Percentiles rank a stretch among this genome's conserved stretches.
Evolutionary conservation across 768 basidiomycete species (phyloP).

Genomic region (Rhodosporidiobolus odoratus): DNA sequence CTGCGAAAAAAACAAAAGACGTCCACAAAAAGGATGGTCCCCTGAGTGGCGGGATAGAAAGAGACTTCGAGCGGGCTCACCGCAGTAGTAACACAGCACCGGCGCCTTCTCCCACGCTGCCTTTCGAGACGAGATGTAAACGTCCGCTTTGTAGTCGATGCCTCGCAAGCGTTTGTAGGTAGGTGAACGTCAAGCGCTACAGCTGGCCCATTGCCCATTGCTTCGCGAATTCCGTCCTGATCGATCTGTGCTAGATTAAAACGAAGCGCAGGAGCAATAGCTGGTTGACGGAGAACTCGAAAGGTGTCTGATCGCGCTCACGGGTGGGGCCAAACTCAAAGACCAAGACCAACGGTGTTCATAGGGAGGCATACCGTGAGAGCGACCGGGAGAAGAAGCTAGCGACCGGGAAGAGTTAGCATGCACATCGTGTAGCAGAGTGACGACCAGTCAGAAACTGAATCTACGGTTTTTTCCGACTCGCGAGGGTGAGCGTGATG

Average conservation of each 20-base stretch:
- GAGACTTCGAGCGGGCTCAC: not conserved
- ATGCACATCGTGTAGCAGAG: no score
- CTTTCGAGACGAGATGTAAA: not conserved
- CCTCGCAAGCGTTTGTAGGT: not conserved
- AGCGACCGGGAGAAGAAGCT: no score
- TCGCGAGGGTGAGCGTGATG: no score
- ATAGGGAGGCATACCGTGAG: no score
- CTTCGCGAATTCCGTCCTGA: not conserved
- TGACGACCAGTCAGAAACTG: no score
- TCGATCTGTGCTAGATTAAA: not conserved
- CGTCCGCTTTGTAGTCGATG: not conserved
- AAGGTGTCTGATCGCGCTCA: no score
- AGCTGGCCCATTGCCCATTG: not conserved
- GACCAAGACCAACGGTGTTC: no score
- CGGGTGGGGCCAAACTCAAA: no score
- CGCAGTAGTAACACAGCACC: conserved; percentile 3
- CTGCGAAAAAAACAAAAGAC: not conserved
- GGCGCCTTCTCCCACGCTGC: not conserved
- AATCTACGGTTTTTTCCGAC: no score
- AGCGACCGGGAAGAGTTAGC: no score
- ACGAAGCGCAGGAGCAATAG: not conserved
- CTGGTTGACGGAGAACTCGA: no score
- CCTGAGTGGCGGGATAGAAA: not conserved
- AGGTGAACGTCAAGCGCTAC: not conserved
- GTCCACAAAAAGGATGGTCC: no score